Percentiles rank a stretch among this genome's conserved stretches.
These are phyloP conservation scores for Fusarium devonianum DNA, from an alignment of 2,329 filamentous ascomycete genomes.

Conservation along the genomic window DNA sequence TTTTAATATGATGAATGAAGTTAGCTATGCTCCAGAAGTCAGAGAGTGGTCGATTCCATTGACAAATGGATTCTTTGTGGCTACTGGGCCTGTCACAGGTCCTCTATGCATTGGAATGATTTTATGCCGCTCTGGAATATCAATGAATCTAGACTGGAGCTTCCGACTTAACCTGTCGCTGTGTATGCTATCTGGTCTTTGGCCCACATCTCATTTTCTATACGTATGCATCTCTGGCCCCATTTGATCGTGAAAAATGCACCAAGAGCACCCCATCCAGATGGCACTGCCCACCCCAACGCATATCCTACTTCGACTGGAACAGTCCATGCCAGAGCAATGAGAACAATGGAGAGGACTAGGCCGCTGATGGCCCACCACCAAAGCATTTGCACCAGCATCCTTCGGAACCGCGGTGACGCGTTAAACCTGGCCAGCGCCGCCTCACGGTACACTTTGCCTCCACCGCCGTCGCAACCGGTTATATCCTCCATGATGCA, in stretches of 20 bases:
- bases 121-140: no score
- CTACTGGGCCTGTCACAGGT: no score
- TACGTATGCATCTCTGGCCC: conserved; percentile 23
- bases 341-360: conserved; percentile 5
- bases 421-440: conserved; percentile 20
- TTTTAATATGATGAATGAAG: no score
- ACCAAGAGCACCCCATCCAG: conserved; percentile 20
- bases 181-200: conserved; percentile 4
- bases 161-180: not conserved
- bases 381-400: conserved; percentile 26
- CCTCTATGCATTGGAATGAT: no score
- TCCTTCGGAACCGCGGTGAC: conserved; percentile 19
- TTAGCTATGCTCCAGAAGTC: no score
- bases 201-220: conserved; percentile 25
- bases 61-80: no score
- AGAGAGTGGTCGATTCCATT: no score
- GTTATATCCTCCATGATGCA: conserved; percentile 28
- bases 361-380: conserved; percentile 12
- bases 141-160: not conserved
- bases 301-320: conserved; percentile 18
- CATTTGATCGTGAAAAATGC: conserved; percentile 24
- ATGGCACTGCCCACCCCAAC: conserved; percentile 17
- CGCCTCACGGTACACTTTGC: conserved; percentile 20
- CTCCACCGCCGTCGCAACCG: conserved; percentile 19
- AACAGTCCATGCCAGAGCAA: conserved; percentile 14